Base-by-base conservation (phyloP, 2,329 filamentous ascomycete genomes). In the Diaporthe australafricana region DNA sequence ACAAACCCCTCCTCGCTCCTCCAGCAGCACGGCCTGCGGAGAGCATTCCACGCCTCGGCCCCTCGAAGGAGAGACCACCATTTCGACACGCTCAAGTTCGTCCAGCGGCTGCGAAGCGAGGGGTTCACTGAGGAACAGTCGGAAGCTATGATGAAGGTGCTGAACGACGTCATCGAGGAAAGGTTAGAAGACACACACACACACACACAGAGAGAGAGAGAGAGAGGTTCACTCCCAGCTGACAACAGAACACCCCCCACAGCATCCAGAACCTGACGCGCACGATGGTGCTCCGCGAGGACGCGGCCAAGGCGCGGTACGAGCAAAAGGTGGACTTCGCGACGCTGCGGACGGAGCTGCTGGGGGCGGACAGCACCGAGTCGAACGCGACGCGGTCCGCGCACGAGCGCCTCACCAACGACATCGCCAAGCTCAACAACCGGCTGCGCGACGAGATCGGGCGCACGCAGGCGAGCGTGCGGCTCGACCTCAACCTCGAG, bases 71-170 rank as follows among this genome's bases (percentile, higher is more conserved):
- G 93, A 75, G 95, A 98, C 78, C 96, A 99, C 82, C 95, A 99
- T 83, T 99, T 99, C 80, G 96, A 99, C 83, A 99, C 96, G 0
- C 89, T 99, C 74, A 98, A 98, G 84, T 98, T 99, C 80, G 95
- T 99, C 48, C 94, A 98, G 83, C 89, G 94, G 67, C 86, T 99
- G 50, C 92, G 96, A 81, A 90, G 90, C 76, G 96, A 99, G 81
- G 96, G 96, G 0, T 98, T 98, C 81, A 98, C 94, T 30, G 96
- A 98, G 82, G 93, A 95, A 76, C 96, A 99, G 83, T 92, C 95
- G 2, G 95, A 94, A 32, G 96, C 96, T n/a, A 96, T 98, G 93
- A 98, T 99, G 96, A 94, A 94, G 80, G 94, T 98, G 8, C 87
- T 99, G 48, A 95, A 95, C 83, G 95, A 98, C 81, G 96, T 98